Evolutionary conservation across 176 grass and related monocot genomes (phyloP), one percentile per base, ranked within the genome.

Genomic region (Chloris gayana): DNA sequence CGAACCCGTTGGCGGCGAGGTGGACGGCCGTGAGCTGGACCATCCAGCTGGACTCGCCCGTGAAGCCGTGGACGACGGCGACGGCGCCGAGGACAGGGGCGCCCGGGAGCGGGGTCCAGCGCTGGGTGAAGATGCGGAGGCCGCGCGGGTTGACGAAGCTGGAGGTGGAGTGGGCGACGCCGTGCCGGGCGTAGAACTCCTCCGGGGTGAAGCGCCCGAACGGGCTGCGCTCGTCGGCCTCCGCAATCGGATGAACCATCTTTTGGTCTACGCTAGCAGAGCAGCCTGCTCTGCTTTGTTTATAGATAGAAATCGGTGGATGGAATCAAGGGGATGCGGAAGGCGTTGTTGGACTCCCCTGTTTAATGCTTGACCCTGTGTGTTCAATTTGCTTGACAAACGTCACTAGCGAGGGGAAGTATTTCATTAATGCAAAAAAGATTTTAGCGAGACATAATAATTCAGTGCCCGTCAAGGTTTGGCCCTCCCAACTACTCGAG

Each of bases 161-260:
- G 74, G 94, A 93, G 51, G 91, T 38, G n/a, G 83, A 67, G 91
- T 97, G 94, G 25, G 78, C 8, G 8, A 97, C 82, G 69, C 82
- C 82, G 86, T 97, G 91, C 1, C 76, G 91, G 18, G 72, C 86
- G 86, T 97, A 97, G 91, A 91, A 97, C 74, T 97, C 94, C 10
- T 90, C 83, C 4, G 86, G 63, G 0, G 61, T 91, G 1, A 84
- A 87, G 0, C 29, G 50, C 2, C 94, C 94, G 41, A 92, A 85
- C 63, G 89, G 94, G 76, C 91, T 90, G 66, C 59, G 76, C 57
- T 97, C 91, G 89, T 94, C 85, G 17, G 94, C 94, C 63, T 97
- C 94, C 27, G 91, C 91, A 19, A 94, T 75, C 11, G 91, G 91
- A 19, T 97, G 94, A 80, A 76, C 78, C 85, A 79, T 85, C 45